Conservation (phyloP, 2,329 filamentous ascomycete genomes). For the Fusarium phyllophilum region DNA sequence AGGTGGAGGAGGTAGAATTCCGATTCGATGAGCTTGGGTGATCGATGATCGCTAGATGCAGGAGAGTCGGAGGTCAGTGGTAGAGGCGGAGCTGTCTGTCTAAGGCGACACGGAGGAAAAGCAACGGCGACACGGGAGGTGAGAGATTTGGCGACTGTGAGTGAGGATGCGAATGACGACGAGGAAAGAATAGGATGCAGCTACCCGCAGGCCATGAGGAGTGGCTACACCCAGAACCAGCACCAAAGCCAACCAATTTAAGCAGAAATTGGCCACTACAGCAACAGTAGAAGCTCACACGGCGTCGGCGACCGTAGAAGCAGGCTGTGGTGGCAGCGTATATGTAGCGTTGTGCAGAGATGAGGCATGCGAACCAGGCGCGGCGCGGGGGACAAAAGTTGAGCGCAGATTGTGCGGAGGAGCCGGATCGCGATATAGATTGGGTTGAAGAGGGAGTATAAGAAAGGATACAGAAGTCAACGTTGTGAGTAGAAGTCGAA, state of each 20-base stretch:
- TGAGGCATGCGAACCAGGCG: constrained; percentile 48
- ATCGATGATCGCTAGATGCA: constrained; percentile 30
- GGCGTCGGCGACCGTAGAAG: constrained; percentile 38
- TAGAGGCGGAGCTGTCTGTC: constrained; percentile 10
- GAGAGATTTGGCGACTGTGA: background rate
- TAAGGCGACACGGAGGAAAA: constrained; percentile 6
- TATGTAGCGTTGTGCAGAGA: constrained; percentile 47
- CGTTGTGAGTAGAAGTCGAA: constrained; percentile 4
- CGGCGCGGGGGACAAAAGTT: constrained; percentile 30
- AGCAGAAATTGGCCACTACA: constrained; percentile 38
- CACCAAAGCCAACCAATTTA: constrained; percentile 22
- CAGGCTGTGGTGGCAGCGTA: constrained; percentile 39
- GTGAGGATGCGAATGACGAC: constrained; percentile 20
- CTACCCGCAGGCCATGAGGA: constrained; percentile 44
- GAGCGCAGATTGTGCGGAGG: constrained; percentile 31
- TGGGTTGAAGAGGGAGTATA: background rate
- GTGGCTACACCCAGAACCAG: constrained; percentile 33
- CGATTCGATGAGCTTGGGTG: constrained; percentile 29
- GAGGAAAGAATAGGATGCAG: constrained; percentile 38
- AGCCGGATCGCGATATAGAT: constrained; percentile 19
- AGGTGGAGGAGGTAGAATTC: constrained; percentile 24
- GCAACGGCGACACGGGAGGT: constrained; percentile 16
- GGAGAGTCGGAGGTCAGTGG: constrained; percentile 4
- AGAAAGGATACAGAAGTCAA: background rate
- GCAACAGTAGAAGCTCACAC: constrained; percentile 31